Conservation (phyloP, 345 rosid genomes). For the Angophora floribunda region DNA sequence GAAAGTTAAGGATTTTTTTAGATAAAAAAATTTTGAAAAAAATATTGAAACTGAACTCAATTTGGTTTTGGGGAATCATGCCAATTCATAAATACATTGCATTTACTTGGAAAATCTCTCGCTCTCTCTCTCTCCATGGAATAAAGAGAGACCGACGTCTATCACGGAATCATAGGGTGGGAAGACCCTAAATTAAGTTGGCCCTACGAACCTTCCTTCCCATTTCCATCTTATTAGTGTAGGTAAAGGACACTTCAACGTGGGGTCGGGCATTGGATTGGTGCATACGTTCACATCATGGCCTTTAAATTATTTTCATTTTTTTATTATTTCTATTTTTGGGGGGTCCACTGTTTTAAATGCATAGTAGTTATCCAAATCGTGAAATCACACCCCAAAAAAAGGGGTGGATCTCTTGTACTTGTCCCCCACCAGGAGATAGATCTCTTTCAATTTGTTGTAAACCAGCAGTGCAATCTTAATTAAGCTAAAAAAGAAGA, state of each 20-base stretch:
- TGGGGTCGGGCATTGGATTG: neutral
- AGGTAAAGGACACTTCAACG: neutral
- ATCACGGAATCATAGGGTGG: neutral
- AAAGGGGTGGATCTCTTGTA: neutral
- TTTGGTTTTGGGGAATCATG: neutral
- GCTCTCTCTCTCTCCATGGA: neutral
- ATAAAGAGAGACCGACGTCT: neutral
- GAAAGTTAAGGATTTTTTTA: neutral
- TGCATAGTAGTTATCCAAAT: neutral
- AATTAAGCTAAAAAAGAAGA: neutral
- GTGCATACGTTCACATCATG: neutral
- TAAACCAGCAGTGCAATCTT: neutral
- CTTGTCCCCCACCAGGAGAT: neutral
- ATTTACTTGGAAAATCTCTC: neutral
- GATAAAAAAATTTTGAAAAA: accelerated
- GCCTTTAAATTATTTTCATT: neutral
- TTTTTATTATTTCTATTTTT: neutral
- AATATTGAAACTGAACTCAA: neutral
- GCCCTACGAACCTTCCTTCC: neutral
- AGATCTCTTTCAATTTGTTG: neutral
- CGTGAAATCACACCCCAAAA: too few species aligned
- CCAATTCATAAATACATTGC: neutral
- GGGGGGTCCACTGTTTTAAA: neutral
- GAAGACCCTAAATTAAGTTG: neutral
- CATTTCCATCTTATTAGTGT: neutral